Base-by-base conservation (phyloP, 2,329 filamentous ascomycete species). In the Stemphylium beticola region DNA sequence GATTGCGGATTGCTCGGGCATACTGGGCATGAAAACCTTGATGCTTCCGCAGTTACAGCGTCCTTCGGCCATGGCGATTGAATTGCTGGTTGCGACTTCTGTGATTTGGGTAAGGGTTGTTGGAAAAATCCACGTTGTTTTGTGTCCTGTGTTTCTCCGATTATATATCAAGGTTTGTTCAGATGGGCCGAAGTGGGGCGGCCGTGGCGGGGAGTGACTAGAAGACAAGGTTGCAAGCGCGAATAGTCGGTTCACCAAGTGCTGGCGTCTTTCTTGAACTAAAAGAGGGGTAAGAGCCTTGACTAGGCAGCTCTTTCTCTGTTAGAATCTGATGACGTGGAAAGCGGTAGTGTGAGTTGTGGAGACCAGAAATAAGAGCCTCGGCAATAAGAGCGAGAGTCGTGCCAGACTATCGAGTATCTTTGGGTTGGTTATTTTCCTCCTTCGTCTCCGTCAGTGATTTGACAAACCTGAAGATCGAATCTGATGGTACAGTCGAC, bases 11-110 rank as follows among this genome's bases (percentile, higher is more conserved):
- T 64, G 31, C 9, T 59, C 48, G 0, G 65, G 70, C 14, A 67
- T 14, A n/a, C 57, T 40, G 4, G 66, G 43, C n/a, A 72, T 52
- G 6, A 53, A 57, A 31, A 74, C 64, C 10, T 55, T 69, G 47
- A 73, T 70, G 39, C 57, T 56, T 15, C 49, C 60, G 58, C 69
- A 74, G 43, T 74, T 74, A 57, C 68, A 74, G 45, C 61, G 66
- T 51, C 70, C 71, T 54, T 69, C 57, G 6, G 56, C 41, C 67
- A 71, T 71, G 0, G 17, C 57, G 40, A 17, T 12, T 7, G 12
- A 2, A 14, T 52, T n/a, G 4, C 8, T 39, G 4, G 10, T 1
- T 15, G 14, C 4, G 8, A 17, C 2, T 24, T 4, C 8, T 24
- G 22, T 4, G 6, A 24, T 7, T 7, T 2, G 6, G 22, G 6